These are phyloP conservation scores for Pterocarpus santalinus DNA, from an alignment of 306 rosid genomes.

Conservation along the genomic window DNA sequence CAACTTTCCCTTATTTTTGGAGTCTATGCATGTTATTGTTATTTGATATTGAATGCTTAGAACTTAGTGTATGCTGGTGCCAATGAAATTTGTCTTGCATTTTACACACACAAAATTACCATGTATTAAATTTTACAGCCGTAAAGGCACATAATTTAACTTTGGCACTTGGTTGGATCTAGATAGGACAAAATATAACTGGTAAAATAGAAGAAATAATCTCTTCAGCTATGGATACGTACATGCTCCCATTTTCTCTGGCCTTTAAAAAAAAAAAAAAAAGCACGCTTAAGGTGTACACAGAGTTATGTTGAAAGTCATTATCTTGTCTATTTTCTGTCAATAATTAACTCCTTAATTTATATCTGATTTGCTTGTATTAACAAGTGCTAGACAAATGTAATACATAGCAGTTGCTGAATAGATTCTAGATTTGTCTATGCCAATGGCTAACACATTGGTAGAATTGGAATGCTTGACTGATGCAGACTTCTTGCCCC, in stretches of 20 bases:
- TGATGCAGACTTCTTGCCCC: background rate
- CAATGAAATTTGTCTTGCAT: constrained; percentile 18
- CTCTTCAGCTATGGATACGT: background rate
- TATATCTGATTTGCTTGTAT: background rate
- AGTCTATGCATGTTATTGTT: background rate
- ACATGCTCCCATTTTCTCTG: background rate
- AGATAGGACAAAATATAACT: constrained; percentile 8
- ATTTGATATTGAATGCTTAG: constrained; percentile 17
- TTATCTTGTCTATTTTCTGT: background rate
- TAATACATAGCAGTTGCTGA: background rate
- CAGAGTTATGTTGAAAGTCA: background rate
- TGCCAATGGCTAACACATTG: background rate
- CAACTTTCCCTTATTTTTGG: background rate
- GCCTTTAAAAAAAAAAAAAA: background rate
- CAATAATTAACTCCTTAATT: background rate
- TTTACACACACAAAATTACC: background rate
- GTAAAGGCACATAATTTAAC: too few species aligned
- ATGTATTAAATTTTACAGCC: too few species aligned
- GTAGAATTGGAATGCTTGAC: background rate
- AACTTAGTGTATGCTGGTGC: constrained; percentile 4
- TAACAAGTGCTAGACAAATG: background rate
- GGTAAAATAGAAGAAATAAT: background rate
- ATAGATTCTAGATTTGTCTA: background rate
- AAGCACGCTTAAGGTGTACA: background rate
- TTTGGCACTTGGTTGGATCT: background rate